Evolutionary conservation across 371 early-diverging fungal genomes (phyloP).

Genomic region (Batkoa obscura): DNA sequence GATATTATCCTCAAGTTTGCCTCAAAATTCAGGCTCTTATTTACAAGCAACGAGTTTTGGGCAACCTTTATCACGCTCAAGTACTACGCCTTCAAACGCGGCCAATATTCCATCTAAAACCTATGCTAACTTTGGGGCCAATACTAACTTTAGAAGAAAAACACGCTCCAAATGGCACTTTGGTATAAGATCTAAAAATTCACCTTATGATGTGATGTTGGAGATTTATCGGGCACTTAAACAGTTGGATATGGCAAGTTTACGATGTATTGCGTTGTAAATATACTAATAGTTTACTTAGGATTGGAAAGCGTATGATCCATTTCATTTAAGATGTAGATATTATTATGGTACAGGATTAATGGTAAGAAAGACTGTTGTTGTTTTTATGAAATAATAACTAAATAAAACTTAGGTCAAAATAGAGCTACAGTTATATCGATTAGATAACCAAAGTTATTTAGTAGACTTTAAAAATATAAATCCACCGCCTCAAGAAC

Average conservation of each 20-base stretch:
- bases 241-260: conserved; percentile 57
- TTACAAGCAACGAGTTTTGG: not conserved
- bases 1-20: conserved; percentile 1
- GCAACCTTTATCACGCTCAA: not conserved
- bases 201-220: conserved; percentile 89
- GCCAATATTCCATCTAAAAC: too few species aligned
- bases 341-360: conserved; percentile 33
- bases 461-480: conserved; percentile 84
- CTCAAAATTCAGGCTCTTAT: not conserved
- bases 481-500: conserved; percentile 8
- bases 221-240: conserved; percentile 84
- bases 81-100: not conserved
- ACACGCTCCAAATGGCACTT: conserved; percentile 75
- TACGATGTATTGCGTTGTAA: not conserved
- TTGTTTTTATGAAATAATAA: conserved; percentile 1
- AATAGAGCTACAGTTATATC: conserved; percentile 85
- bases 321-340: conserved; percentile 60
- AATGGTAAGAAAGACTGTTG: conserved; percentile 10
- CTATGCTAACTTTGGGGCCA: not conserved
- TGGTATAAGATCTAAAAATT: conserved; percentile 82
- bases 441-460: conserved; percentile 71
- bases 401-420: conserved; percentile 30
- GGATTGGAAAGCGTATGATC: conserved; percentile 79
- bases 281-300: conserved; percentile 8
- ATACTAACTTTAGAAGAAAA: conserved; percentile 12